These are phyloP conservation scores for Talaromyces borbonicus DNA, from an alignment of 495 filamentous ascomycete species.

Conservation along the genomic window DNA sequence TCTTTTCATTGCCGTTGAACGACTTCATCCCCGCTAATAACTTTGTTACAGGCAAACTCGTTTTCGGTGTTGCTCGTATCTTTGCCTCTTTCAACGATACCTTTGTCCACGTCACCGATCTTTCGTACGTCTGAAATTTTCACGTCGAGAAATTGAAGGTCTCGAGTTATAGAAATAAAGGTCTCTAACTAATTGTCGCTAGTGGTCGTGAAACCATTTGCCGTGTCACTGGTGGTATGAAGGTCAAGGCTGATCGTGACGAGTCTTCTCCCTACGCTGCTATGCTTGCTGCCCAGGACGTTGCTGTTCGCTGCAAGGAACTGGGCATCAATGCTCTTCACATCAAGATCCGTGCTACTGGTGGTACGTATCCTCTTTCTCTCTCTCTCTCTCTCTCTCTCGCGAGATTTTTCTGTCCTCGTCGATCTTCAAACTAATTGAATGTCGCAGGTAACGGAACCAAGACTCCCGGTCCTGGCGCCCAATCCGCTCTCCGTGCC, in stretches of 20 bases:
- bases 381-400: slow-evolving; percentile 5
- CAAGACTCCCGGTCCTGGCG: slow-evolving; percentile 98
- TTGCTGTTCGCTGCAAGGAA: slow-evolving; percentile 97
- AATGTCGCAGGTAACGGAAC: slow-evolving; percentile 76
- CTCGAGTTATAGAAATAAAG: no score
- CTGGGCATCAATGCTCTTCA: slow-evolving; percentile 97
- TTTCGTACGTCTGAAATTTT: slow-evolving; percentile 46
- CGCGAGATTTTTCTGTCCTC: slow-evolving; percentile 11
- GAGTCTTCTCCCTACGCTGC: slow-evolving; percentile 99
- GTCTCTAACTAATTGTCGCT: slow-evolving; percentile 35
- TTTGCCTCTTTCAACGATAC: slow-evolving; percentile 99
- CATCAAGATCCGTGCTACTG: slow-evolving; percentile 99
- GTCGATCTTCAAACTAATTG: background rate
- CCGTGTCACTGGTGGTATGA: slow-evolving; percentile 99
- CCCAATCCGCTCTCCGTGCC: slow-evolving; percentile 96
- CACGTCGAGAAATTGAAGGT: background rate
- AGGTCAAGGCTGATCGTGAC: slow-evolving; percentile 99
- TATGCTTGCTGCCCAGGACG: slow-evolving; percentile 96
- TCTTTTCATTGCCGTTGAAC: background rate
- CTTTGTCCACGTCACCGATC: slow-evolving; percentile 99
- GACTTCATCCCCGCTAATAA: background rate
- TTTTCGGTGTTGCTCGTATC: slow-evolving; percentile 98
- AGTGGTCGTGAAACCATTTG: slow-evolving; percentile 99
- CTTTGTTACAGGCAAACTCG: slow-evolving; percentile 65
- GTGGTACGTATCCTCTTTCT: slow-evolving; percentile 48